Conservation (phyloP, 1,139 yeast genomes). For the Groenewaldozyma sp. region DNA sequence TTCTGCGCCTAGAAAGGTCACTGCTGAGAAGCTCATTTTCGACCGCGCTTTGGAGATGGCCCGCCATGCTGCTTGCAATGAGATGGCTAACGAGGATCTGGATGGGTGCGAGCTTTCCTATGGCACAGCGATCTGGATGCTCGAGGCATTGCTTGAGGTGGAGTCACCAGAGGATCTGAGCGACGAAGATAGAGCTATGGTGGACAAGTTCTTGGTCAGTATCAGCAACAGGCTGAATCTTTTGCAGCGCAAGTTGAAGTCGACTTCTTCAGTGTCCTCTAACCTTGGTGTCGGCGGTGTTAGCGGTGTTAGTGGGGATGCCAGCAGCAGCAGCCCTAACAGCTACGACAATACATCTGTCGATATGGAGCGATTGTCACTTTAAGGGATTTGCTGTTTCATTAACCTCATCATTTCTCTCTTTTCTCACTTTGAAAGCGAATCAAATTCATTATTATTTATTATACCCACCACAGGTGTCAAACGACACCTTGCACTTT, state of each 20-base stretch:
- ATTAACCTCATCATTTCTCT: too few species aligned
- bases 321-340: too few species aligned
- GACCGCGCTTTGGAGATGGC: slow-evolving; percentile 92
- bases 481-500: too few species aligned
- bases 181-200: slow-evolving; percentile 62
- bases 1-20: slow-evolving; percentile 23
- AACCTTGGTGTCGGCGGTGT: too few species aligned
- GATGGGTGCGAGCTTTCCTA: slow-evolving; percentile 80
- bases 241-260: slow-evolving; percentile 20
- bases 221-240: slow-evolving; percentile 26
- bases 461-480: too few species aligned
- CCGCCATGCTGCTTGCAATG: slow-evolving; percentile 81
- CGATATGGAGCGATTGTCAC: too few species aligned
- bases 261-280: too few species aligned
- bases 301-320: too few species aligned
- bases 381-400: too few species aligned
- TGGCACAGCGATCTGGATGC: slow-evolving; percentile 91
- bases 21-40: slow-evolving; percentile 79
- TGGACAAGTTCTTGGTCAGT: slow-evolving; percentile 46
- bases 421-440: too few species aligned
- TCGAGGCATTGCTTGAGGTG: slow-evolving; percentile 65
- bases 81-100: slow-evolving; percentile 65
- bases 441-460: too few species aligned
- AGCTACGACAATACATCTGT: too few species aligned
- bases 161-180: slow-evolving; percentile 31